Conservation (phyloP, 2,329 filamentous ascomycete genomes). For the Colletotrichum lini region DNA sequence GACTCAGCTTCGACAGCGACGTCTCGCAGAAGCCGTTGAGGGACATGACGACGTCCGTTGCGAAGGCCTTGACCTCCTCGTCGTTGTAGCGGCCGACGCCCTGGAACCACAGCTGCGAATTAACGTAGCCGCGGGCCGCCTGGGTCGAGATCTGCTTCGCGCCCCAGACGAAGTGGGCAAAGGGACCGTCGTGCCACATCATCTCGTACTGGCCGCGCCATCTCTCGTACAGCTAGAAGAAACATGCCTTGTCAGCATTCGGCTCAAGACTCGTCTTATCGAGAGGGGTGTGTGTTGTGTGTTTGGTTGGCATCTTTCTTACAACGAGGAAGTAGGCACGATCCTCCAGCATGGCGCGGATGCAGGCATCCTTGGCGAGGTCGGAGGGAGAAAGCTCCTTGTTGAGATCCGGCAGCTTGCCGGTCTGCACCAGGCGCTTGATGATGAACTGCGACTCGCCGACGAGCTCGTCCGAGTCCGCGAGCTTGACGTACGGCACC, state of each 20-base stretch:
- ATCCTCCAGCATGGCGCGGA: conserved; percentile 44
- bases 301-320: conserved; percentile 1
- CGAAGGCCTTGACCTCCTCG: conserved; percentile 43
- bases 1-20: conserved; percentile 31
- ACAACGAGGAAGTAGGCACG: conserved; percentile 44
- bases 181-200: conserved; percentile 44
- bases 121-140: conserved; percentile 37
- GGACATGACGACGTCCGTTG: conserved; percentile 41
- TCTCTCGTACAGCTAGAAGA: conserved; percentile 43
- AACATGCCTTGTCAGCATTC: conserved; percentile 2
- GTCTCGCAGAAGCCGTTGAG: conserved; percentile 43
- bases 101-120: conserved; percentile 44
- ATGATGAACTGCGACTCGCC: conserved; percentile 44
- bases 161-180: conserved; percentile 41
- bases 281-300: too few species aligned
- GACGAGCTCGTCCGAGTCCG: conserved; percentile 43
- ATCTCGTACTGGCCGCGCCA: conserved; percentile 43
- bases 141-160: conserved; percentile 40
- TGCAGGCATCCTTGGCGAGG: conserved; percentile 42
- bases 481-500: conserved; percentile 44
- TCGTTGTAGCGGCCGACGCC: conserved; percentile 43
- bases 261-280: too few species aligned
- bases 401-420: conserved; percentile 42
- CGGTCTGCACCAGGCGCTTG: conserved; percentile 41
- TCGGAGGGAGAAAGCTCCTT: conserved; percentile 31